A percentile compares a stretch with the other conserved stretches of the same genome.
Conservation (phyloP, 2,329 filamentous ascomycete genomes). For the Cladophialophora carrionii region DNA sequence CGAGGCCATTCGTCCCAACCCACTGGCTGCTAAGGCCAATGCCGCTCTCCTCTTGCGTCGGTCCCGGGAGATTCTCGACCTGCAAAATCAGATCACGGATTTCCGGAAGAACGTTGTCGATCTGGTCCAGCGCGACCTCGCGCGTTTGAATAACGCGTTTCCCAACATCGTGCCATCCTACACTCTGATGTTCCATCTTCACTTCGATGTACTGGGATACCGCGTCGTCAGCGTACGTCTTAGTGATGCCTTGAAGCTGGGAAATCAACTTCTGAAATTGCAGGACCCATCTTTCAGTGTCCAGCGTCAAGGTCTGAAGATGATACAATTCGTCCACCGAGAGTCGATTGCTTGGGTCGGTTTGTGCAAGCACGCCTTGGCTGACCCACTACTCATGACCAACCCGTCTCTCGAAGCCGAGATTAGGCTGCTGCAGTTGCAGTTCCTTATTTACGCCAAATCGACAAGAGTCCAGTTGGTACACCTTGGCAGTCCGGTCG, state of each 20-base stretch:
- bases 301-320: constrained; percentile 33
- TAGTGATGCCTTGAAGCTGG: constrained; percentile 36
- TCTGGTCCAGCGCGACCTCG: constrained; percentile 32
- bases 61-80: constrained; percentile 31
- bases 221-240: constrained; percentile 35
- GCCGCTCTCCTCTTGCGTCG: constrained; percentile 35
- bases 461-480: constrained; percentile 5
- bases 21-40: constrained; percentile 38
- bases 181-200: constrained; percentile 37
- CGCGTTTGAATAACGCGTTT: constrained; percentile 26
- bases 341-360: constrained; percentile 30
- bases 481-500: neutral
- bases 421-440: constrained; percentile 36
- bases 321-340: constrained; percentile 25
- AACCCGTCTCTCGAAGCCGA: constrained; percentile 39
- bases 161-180: constrained; percentile 38
- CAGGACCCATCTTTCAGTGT: constrained; percentile 37
- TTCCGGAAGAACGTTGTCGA: constrained; percentile 35
- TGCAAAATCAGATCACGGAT: constrained; percentile 33
- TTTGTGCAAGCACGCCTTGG: constrained; percentile 29
- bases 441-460: constrained; percentile 31
- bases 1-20: constrained; percentile 37
- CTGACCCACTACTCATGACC: constrained; percentile 15
- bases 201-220: constrained; percentile 37
- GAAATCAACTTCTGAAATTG: constrained; percentile 27